Evolutionary conservation across 176 grass and related monocot species (phyloP), one percentile per base, ranked within the genome.

Genomic region (Eleusine indica): DNA sequence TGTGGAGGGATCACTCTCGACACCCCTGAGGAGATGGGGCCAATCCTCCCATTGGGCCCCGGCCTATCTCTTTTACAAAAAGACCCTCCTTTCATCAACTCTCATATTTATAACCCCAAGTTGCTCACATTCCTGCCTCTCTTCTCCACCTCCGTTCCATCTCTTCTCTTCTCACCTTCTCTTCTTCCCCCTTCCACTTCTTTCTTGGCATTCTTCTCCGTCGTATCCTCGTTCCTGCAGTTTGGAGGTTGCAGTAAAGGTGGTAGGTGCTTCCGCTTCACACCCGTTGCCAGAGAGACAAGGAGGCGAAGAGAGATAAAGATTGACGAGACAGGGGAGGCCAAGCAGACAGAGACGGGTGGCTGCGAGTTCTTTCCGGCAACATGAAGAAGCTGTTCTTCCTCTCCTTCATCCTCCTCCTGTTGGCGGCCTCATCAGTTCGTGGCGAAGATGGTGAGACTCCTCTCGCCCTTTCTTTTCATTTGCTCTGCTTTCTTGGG

Each of bases 361-460:
- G 56, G 53, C 28, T 46, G 48, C 38, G 2, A 5, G 22, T 63
- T 85, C 11, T 29, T 58, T 48, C 66, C 21, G 66, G 41, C 83
- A 8, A 42, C 79, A 94, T 91, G 86, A 79, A 58, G 83, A 63
- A 78, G 80, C 79, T 88, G 73, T 6, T 87, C 66, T 71, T 91
- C 48, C 37, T 83, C 66, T 16, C 76, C 47, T n/a, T 82, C 67
- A 52, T 93, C 69, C 6, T 91, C 61, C 66, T 91, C 44, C 4
- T 91, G 48, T 82, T 91, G 41, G 58, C 75, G 3, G 70, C 66
- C 22, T 41, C 85, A 1, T 68, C 71, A 10, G 83, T 76, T 66
- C 89, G 35, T 60, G 91, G 89, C 5, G 91, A 94, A 14, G 87
- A 97, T 46, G 94, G 94, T 97, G 76, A 89, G 94, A 71, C 84